These are phyloP conservation scores for rapeseed (Brassica napus) DNA, from an alignment of 345 rosid genomes.

Conservation along the genomic window Da-Ae NC_063444.1:29593501-29594000, in stretches of 20 bases:
- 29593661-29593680: slow-evolving; percentile 60
- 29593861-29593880: background rate
- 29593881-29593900: background rate
- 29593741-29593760: slow-evolving; percentile 71
- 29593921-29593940: slow-evolving; percentile 67
- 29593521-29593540: slow-evolving; percentile 39
- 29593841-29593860: background rate
- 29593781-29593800: slow-evolving; percentile 51
- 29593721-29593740: slow-evolving; percentile 69
- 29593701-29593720: slow-evolving; percentile 71
- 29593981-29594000: slow-evolving; percentile 76
- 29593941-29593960: slow-evolving; percentile 57
- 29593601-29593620: slow-evolving; percentile 58
- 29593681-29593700: slow-evolving; percentile 65
- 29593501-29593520: background rate
- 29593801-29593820: slow-evolving; percentile 85
- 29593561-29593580: slow-evolving; percentile 62
- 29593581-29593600: slow-evolving; percentile 32
- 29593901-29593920: slow-evolving; percentile 56
- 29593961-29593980: slow-evolving; percentile 58
- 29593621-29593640: slow-evolving; percentile 58
- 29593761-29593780: slow-evolving; percentile 84
- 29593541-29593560: slow-evolving; percentile 58
- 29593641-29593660: slow-evolving; percentile 61
- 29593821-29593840: background rate